These are phyloP conservation scores for Aspergillus fructus DNA, from an alignment of 2,329 filamentous ascomycete genomes.

Conservation along the genomic window DNA sequence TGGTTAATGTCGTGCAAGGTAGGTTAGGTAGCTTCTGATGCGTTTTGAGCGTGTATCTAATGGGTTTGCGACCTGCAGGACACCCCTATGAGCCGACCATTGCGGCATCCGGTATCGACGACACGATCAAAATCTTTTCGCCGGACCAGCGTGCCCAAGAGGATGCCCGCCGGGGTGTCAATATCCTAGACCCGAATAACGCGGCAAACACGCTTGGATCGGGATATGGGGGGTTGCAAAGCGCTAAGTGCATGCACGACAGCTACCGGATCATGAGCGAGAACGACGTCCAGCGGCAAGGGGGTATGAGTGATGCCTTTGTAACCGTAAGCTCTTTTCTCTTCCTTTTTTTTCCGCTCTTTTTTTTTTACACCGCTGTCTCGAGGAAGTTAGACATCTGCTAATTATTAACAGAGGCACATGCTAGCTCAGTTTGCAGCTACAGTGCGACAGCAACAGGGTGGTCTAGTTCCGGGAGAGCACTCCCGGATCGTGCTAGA, in stretches of 20 bases:
- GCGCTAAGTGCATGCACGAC: slow-evolving; percentile 59
- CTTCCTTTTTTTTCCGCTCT: background rate
- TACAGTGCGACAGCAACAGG: slow-evolving; percentile 14
- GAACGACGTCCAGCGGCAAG: slow-evolving; percentile 61
- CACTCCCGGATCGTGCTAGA: slow-evolving; percentile 7
- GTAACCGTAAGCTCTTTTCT: slow-evolving; percentile 49
- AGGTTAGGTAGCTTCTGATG: slow-evolving; percentile 15
- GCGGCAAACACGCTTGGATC: slow-evolving; percentile 35
- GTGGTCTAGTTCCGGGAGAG: slow-evolving; percentile 23
- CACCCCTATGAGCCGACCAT: slow-evolving; percentile 68
- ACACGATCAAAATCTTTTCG: slow-evolving; percentile 68
- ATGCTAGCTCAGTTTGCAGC: slow-evolving; percentile 47
- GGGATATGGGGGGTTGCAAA: slow-evolving; percentile 50
- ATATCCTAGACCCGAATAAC: slow-evolving; percentile 53
- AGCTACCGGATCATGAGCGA: slow-evolving; percentile 61
- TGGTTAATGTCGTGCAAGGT: slow-evolving; percentile 69
- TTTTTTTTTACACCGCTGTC: background rate
- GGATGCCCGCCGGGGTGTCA: slow-evolving; percentile 57
- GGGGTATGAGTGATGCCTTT: slow-evolving; percentile 57
- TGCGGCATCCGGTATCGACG: slow-evolving; percentile 66
- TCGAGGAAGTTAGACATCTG: slow-evolving; percentile 12
- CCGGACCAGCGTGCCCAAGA: slow-evolving; percentile 58
- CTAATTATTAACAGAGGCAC: slow-evolving; percentile 38
- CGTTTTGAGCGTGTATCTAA: background rate
- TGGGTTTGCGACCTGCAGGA: slow-evolving; percentile 35